Base-by-base conservation (phyloP, 805 yeast genomes). In the Candida broadrunensis region DNA sequence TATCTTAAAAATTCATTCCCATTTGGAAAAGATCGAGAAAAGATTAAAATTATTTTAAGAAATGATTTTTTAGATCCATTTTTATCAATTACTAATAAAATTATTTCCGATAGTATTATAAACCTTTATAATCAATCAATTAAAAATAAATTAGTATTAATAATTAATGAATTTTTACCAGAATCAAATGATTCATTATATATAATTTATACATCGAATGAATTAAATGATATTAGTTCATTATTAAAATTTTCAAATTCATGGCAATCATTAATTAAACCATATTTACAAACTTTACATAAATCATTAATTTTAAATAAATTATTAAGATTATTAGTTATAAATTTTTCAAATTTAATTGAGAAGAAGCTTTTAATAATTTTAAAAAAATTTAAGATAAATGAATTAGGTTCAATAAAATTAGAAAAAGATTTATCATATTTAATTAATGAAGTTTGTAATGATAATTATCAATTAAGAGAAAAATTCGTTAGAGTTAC, bases 401-500 rank as follows among this genome's bases (percentile, higher is more conserved):
- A 87, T 55, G 95, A 86, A 50, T 63, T 86, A 31, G 98, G 97
- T 1, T 81, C 95, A 0, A 73, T 88, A 15, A 85, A 82, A 48
- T 66, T 93, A 37, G 98, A 93, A 48, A 79, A 86, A 44, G 96
- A 90, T 55, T 65, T 89, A 17, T 79, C 89, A 35, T 71, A 78
- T 20, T 73, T 91, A 25, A 85, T 93, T 37, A 76, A 82, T 34
- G 84, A 83, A 43, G 75, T 87, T 5, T 83, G 95, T 36, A 83
- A 80, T 37, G 78, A 80, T 42, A 69, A 83, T 54, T 91, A 89
- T 60, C 75, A 76, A 26, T 65, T 89, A 50, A 72, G 97, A 44
- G 93, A 88, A 45, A 77, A 78, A 50, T 91, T 91, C 55, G 73
- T 85, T 6, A 72, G 88, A 43, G 80, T 88, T 5, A 88, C 96